Conservation (phyloP, 106 monocot genomes). For the Phalaenopsis equestris region DNA sequence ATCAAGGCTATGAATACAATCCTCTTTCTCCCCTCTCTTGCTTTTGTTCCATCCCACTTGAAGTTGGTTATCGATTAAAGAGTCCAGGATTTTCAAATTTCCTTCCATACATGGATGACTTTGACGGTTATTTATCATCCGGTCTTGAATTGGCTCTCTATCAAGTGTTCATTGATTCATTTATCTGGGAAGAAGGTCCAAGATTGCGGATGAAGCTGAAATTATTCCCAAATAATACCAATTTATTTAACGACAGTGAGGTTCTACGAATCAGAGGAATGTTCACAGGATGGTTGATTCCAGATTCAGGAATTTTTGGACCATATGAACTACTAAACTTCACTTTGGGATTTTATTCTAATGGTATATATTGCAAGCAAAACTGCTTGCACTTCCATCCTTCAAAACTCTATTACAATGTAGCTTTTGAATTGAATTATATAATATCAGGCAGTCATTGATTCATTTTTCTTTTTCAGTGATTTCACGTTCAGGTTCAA, state of each 20-base stretch:
- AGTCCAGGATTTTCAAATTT: slow-evolving; percentile 90
- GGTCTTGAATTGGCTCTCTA: slow-evolving; percentile 42
- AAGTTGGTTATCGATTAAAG: slow-evolving; percentile 89
- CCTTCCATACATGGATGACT: slow-evolving; percentile 36
- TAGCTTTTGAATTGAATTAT: neutral
- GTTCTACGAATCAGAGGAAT: slow-evolving; percentile 42
- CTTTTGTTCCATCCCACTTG: slow-evolving; percentile 61
- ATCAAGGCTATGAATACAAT: slow-evolving; percentile 42
- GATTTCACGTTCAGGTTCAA: slow-evolving; percentile 23
- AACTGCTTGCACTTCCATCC: neutral
- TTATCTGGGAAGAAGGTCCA: slow-evolving; percentile 93
- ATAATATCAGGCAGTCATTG: neutral
- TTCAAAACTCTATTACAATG: neutral
- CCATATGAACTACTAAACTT: slow-evolving; percentile 90
- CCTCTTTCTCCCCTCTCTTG: slow-evolving; percentile 36
- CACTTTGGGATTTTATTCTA: slow-evolving; percentile 48
- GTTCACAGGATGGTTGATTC: slow-evolving; percentile 82
- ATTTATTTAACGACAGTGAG: slow-evolving; percentile 54
- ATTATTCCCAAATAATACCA: slow-evolving; percentile 49
- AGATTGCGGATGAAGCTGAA: slow-evolving; percentile 77
- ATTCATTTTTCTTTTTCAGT: slow-evolving; percentile 31
- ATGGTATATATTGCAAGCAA: slow-evolving; percentile 29
- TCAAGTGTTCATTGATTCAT: slow-evolving; percentile 57
- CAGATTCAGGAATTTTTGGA: slow-evolving; percentile 79
- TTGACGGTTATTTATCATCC: slow-evolving; percentile 52